These are phyloP conservation scores for Fusarium sp. DNA, from an alignment of 2,329 filamentous ascomycete genomes.

Conservation along the genomic window DNA sequence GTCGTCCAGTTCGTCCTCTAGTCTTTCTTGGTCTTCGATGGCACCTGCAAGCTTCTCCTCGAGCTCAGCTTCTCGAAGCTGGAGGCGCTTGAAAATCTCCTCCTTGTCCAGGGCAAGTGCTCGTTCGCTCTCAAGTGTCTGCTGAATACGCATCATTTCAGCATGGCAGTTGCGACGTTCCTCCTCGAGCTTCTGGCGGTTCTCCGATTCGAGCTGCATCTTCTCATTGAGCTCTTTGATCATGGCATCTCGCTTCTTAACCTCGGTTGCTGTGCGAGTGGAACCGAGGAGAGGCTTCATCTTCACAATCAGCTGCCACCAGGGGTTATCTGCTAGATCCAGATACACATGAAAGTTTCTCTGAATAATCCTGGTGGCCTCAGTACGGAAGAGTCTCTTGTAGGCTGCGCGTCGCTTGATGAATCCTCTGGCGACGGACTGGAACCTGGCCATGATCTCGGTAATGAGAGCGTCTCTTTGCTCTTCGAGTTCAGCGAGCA, in stretches of 20 bases:
- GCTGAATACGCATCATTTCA: conserved; percentile 88
- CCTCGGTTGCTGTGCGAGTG: conserved; percentile 88
- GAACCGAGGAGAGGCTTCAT: conserved; percentile 96
- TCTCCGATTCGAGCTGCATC: conserved; percentile 76
- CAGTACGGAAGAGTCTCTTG: conserved; percentile 92
- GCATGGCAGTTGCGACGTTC: conserved; percentile 85
- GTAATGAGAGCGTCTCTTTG: conserved; percentile 91
- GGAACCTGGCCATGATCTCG: conserved; percentile 92
- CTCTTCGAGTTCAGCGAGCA: conserved; percentile 95
- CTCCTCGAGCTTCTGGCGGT: conserved; percentile 84
- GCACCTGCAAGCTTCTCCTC: conserved; percentile 92
- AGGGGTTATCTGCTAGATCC: conserved; percentile 88
- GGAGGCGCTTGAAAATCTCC: conserved; percentile 97
- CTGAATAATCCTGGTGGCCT: conserved; percentile 94
- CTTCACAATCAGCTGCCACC: conserved; percentile 94
- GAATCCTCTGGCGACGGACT: conserved; percentile 90
- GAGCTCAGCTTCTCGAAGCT: conserved; percentile 87
- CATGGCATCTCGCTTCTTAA: conserved; percentile 93
- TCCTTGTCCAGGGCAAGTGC: conserved; percentile 97
- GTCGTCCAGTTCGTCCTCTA: conserved; percentile 92
- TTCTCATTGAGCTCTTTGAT: conserved; percentile 87
- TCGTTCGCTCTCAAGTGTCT: conserved; percentile 93
- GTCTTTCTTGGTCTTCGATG: conserved; percentile 89
- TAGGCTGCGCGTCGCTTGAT: conserved; percentile 85
- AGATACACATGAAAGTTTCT: conserved; percentile 92